Percentiles rank a stretch among this genome's conserved stretches.
Conservation (phyloP, 805 yeast species). For the Naumovozyma baii region DNA sequence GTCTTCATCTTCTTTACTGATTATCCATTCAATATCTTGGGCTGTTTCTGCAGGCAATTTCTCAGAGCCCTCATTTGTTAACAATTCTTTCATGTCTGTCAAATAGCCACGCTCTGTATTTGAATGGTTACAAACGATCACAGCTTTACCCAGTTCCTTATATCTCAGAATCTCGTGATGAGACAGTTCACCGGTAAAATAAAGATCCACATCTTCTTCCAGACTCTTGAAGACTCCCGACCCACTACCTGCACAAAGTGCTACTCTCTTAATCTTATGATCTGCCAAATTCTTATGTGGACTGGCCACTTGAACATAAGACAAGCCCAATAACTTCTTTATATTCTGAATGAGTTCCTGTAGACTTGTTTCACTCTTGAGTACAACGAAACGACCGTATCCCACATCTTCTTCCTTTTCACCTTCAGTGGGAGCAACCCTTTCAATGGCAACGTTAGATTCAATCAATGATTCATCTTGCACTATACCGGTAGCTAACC, state of each 20-base stretch:
- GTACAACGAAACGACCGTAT: constrained; percentile 63
- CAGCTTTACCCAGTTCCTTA: constrained; percentile 61
- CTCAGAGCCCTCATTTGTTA: constrained; percentile 1
- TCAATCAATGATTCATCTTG: constrained; percentile 10
- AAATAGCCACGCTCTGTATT: constrained; percentile 89
- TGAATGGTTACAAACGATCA: constrained; percentile 77
- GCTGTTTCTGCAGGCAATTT: constrained; percentile 31
- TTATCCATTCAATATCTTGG: constrained; percentile 38
- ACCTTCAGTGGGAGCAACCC: constrained; percentile 4
- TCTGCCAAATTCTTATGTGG: constrained; percentile 14
- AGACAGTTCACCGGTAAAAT: constrained; percentile 84
- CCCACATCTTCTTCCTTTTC: constrained; percentile 42
- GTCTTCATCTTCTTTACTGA: constrained; percentile 54
- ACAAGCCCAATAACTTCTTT: constrained; percentile 44
- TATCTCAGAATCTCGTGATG: constrained; percentile 81
- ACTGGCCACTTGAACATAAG: constrained; percentile 54
- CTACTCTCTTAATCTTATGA: constrained; percentile 43
- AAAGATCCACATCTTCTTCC: constrained; percentile 49
- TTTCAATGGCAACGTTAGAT: constrained; percentile 19
- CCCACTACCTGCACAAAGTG: constrained; percentile 95
- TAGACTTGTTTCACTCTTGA: constrained; percentile 38
- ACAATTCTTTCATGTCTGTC: constrained; percentile 36
- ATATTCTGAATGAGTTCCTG: constrained; percentile 38
- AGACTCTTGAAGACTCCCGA: constrained; percentile 52
- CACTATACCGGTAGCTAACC: constrained; percentile 60